phyloP scores from a whole-genome alignment of 495 filamentous ascomycete genomes.

The Choiromyces venosus region DNA sequence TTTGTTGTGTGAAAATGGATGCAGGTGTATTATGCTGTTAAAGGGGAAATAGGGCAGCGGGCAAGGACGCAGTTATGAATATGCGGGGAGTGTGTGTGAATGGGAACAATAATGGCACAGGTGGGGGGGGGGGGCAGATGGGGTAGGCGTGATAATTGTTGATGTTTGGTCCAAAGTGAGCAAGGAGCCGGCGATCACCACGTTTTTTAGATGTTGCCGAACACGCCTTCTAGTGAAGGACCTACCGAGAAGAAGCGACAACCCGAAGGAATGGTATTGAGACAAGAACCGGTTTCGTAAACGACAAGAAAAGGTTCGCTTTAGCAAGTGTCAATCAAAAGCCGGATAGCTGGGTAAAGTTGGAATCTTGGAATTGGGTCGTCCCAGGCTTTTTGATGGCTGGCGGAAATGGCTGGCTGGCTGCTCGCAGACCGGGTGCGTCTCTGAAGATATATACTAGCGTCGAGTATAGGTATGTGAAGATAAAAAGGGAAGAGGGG shows the following conservation, averaged over 20 bases:
- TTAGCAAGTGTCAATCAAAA: background rate
- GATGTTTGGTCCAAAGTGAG: slow-evolving; percentile 30
- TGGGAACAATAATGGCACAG: slow-evolving; percentile 10
- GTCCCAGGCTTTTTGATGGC: slow-evolving; percentile 26
- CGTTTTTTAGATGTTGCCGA: slow-evolving; percentile 32
- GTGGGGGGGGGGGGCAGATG: slow-evolving; percentile 8
- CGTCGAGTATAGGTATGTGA: slow-evolving; percentile 31
- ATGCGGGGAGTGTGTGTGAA: slow-evolving; percentile 12
- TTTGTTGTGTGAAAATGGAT: background rate
- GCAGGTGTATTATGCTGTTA: background rate
- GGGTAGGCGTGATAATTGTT: slow-evolving; percentile 14
- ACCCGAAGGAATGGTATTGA: slow-evolving; percentile 38
- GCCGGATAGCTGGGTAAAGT: background rate
- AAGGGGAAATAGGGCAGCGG: background rate
- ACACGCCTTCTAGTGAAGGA: slow-evolving; percentile 33
- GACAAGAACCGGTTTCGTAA: slow-evolving; percentile 23
- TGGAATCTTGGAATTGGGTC: slow-evolving; percentile 9
- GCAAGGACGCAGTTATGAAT: slow-evolving; percentile 14
- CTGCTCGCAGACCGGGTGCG: slow-evolving; percentile 27
- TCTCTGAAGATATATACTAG: slow-evolving; percentile 35
- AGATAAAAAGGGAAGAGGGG: slow-evolving; percentile 24
- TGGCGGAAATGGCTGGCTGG: slow-evolving; percentile 37
- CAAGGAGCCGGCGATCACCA: slow-evolving; percentile 34
- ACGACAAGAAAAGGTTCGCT: slow-evolving; percentile 25
- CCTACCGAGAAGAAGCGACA: slow-evolving; percentile 36